phyloP scores from a whole-genome alignment of 23 red algal genomes.

The Porphyridium purpureum region DNA sequence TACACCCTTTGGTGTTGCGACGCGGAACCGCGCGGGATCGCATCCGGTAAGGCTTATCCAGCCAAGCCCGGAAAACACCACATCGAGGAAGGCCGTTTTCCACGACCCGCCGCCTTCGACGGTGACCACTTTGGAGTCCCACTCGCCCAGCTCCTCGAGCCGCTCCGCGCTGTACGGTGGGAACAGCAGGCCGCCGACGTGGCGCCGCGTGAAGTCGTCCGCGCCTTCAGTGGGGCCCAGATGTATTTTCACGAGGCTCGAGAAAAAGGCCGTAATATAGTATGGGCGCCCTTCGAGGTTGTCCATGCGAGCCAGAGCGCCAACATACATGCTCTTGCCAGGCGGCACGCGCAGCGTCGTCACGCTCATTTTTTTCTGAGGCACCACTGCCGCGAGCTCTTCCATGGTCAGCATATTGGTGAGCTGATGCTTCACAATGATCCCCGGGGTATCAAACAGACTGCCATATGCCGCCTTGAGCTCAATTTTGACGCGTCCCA shows the following conservation, averaged over 20 bases:
- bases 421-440: constrained; percentile 66
- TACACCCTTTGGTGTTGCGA: constrained; percentile 49
- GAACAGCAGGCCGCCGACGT: constrained; percentile 31
- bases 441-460: constrained; percentile 80
- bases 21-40: constrained; percentile 29
- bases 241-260: constrained; percentile 74
- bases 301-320: constrained; percentile 68
- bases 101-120: constrained; percentile 35
- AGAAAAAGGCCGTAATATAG: constrained; percentile 70
- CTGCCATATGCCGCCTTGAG: neutral
- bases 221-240: constrained; percentile 37
- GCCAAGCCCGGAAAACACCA: constrained; percentile 71
- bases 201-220: constrained; percentile 23
- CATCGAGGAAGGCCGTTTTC: constrained; percentile 31
- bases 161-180: constrained; percentile 31
- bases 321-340: constrained; percentile 81
- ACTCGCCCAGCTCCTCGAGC: constrained; percentile 26
- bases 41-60: constrained; percentile 68
- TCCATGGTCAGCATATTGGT: constrained; percentile 45
- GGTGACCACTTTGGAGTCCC: constrained; percentile 35
- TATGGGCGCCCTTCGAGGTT: constrained; percentile 52
- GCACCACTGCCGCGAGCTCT: constrained; percentile 73
- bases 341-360: constrained; percentile 43
- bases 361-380: constrained; percentile 30
- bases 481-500: constrained; percentile 25